Conservation (phyloP, 148 eudicot genomes). For the Chenopodium suecicum region DNA sequence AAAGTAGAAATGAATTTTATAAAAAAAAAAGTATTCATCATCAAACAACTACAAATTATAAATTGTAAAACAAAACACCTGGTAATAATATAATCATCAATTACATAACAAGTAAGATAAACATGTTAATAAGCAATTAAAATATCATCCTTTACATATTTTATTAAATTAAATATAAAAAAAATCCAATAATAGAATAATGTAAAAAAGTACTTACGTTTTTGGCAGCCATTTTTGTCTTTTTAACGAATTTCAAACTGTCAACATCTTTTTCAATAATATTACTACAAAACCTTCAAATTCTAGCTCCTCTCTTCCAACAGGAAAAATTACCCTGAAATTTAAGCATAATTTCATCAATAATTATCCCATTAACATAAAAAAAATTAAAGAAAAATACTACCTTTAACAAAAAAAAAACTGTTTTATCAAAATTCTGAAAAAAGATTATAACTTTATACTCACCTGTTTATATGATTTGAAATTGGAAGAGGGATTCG, state of each 20-base stretch:
- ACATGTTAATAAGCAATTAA: not conserved
- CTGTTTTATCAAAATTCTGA: not conserved
- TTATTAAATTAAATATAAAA: not conserved
- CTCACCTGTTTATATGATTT: not conserved
- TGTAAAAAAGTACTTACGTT: slow-evolving; percentile 18
- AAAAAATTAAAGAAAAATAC: not conserved
- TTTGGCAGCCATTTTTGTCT: slow-evolving; percentile 23
- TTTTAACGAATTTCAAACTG: slow-evolving; percentile 1
- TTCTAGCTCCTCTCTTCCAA: not conserved
- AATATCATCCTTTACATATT: no score
- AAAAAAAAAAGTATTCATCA: not conserved
- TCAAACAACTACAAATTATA: no score
- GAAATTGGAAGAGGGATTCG: not conserved
- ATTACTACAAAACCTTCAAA: slow-evolving; percentile 1
- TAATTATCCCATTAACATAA: not conserved
- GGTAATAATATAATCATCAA: no score
- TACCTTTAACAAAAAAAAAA: not conserved
- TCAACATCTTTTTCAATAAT: slow-evolving; percentile 4
- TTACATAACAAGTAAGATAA: not conserved
- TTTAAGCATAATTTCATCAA: not conserved
- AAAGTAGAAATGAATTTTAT: not conserved
- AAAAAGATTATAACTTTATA: slow-evolving; percentile 17
- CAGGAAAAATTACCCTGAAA: not conserved
- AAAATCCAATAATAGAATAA: not conserved
- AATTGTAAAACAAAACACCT: no score